phyloP scores from a whole-genome alignment of 1,139 yeast species.

The Torulaspora pretoriensis region DNA sequence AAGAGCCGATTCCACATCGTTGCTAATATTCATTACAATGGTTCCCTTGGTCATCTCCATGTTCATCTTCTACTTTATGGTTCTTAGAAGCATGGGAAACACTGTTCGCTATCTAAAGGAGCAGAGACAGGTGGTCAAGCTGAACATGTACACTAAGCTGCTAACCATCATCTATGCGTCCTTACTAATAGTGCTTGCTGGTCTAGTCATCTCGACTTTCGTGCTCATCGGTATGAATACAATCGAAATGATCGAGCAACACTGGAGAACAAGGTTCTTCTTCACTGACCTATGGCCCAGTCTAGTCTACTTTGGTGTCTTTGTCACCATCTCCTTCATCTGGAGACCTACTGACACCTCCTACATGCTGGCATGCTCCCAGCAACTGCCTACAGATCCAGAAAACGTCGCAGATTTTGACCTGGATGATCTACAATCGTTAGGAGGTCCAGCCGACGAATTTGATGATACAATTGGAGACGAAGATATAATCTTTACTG shows the following conservation, averaged over 20 bases:
- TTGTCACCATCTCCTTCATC: constrained; percentile 78
- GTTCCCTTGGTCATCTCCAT: constrained; percentile 71
- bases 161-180: constrained; percentile 73
- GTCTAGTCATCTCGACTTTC: constrained; percentile 67
- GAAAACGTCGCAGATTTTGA: constrained; percentile 73
- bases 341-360: constrained; percentile 99
- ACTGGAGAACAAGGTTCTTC: constrained; percentile 92
- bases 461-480: constrained; percentile 19
- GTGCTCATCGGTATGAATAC: constrained; percentile 70
- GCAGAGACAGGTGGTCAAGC: constrained; percentile 88
- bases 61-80: constrained; percentile 68
- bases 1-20: constrained; percentile 43
- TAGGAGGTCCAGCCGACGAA: constrained; percentile 15
- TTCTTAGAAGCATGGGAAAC: constrained; percentile 64
- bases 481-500: constrained; percentile 26
- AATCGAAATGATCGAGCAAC: constrained; percentile 72
- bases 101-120: constrained; percentile 72
- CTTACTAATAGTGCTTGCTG: constrained; percentile 52
- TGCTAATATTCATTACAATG: constrained; percentile 43
- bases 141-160: constrained; percentile 75
- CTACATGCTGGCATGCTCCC: constrained; percentile 89
- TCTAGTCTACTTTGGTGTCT: constrained; percentile 76
- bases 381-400: constrained; percentile 82
- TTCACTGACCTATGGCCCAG: constrained; percentile 94
- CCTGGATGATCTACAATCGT: constrained; percentile 53